phyloP scores from a whole-genome alignment of 768 basidiomycete species.

The Mycena indigotica region DNA sequence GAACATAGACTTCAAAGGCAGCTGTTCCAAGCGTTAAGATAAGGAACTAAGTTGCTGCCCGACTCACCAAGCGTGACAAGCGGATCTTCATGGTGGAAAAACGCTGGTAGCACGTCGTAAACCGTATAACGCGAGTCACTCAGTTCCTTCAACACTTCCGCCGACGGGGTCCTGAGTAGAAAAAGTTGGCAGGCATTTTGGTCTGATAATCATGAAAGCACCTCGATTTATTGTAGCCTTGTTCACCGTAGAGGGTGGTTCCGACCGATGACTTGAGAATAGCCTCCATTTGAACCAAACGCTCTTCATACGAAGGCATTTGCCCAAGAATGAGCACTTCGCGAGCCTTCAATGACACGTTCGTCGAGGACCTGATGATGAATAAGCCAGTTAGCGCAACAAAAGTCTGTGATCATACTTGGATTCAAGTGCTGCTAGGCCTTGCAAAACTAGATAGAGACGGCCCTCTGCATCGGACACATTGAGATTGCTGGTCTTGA shows the following conservation, averaged over 20 bases:
- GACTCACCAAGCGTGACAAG: constrained; percentile 79
- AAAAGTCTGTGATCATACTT: constrained; percentile 54
- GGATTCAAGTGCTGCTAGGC: constrained; percentile 84
- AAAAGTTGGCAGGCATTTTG: constrained; percentile 18
- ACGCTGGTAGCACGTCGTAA: constrained; percentile 93
- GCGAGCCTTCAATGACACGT: constrained; percentile 91
- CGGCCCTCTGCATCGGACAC: constrained; percentile 75
- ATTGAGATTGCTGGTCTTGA: constrained; percentile 78
- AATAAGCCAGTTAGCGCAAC: constrained; percentile 1
- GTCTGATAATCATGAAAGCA: constrained; percentile 28
- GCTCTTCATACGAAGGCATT: constrained; percentile 97
- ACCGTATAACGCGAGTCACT: constrained; percentile 96
- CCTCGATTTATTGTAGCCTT: constrained; percentile 63
- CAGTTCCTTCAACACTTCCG: constrained; percentile 87
- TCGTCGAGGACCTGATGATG: constrained; percentile 72
- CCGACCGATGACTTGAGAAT: constrained; percentile 88
- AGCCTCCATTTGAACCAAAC: constrained; percentile 89
- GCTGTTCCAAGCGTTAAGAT: constrained; percentile 47
- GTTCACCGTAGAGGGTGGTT: constrained; percentile 88
- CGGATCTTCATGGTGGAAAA: constrained; percentile 87
- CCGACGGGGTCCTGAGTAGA: constrained; percentile 71
- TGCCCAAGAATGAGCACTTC: constrained; percentile 96
- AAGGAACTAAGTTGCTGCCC: neutral
- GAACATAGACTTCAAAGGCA: constrained; percentile 93
- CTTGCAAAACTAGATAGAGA: constrained; percentile 76